Base-by-base conservation (phyloP, 352 stramenopile genomes). In the Poterioochromonas sp. region DNA sequence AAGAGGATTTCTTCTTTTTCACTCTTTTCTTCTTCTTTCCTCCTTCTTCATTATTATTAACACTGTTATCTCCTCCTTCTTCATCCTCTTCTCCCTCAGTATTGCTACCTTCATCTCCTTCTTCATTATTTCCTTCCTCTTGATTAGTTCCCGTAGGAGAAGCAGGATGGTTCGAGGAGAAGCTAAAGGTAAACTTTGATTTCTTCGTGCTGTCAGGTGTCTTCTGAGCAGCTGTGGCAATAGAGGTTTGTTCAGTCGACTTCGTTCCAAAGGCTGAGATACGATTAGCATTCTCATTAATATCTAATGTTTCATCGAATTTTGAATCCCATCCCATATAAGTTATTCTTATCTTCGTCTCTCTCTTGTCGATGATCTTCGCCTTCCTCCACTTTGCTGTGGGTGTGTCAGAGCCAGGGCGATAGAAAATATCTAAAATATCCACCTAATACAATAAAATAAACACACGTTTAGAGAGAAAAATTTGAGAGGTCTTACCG, bases 391-490 rank as follows among this genome's bases (percentile, higher is more conserved):
- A 74, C 22, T 74, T 74, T 39, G 2, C 11, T 37, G 22, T 54
- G 0, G 2, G 39, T 54, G 51, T 8, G 8, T 41, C 26, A 29
- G 29, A 44, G 32, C 39, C 39, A n/a, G 8, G 1, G 11, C 20
- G 5, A 40, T 51, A 40, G 40, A 37, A 74, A 15, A 53, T 74
- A 54, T 74, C 65, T 39, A 29, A 22, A 39, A 74, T 35, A 58
- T 74, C 65, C 37, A 74, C 18, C 65, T 74, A 39, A 26, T 49
- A 64, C n/a, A n/a, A n/a, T n/a, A n/a, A n/a, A n/a, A n/a, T n/a
- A n/a, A n/a, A n/a, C n/a, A n/a, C n/a, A n/a, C n/a, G n/a, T n/a
- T n/a, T n/a, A n/a, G n/a, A n/a, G n/a, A n/a, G n/a, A n/a, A n/a
- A n/a, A n/a, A n/a, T n/a, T n/a, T n/a, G n/a, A n/a, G n/a, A n/a